Conservation (phyloP, 139 green algal genomes). For the Edaphochlamys debaryana region DNA sequence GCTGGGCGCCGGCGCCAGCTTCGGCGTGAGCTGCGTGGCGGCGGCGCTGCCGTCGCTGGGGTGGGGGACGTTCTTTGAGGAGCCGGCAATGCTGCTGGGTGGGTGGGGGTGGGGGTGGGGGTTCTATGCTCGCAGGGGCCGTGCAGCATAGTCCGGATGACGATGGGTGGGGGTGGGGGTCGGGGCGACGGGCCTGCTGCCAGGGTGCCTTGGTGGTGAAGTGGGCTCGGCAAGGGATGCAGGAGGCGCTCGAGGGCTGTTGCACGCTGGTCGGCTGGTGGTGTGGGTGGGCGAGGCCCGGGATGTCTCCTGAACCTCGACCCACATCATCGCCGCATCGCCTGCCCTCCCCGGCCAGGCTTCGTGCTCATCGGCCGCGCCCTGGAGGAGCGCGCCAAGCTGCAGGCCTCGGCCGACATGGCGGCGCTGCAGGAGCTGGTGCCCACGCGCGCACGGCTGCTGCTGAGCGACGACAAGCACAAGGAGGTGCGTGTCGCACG, state of each 20-base stretch:
- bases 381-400: slow-evolving; percentile 94
- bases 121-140: too few relatives aligned
- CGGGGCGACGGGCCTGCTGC: too few relatives aligned
- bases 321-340: background rate
- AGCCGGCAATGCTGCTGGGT: slow-evolving; percentile 98
- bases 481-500: slow-evolving; percentile 18
- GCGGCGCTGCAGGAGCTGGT: slow-evolving; percentile 88
- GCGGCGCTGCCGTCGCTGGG: slow-evolving; percentile 66
- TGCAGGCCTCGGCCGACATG: slow-evolving; percentile 86
- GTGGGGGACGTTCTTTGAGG: slow-evolving; percentile 98
- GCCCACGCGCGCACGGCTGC: slow-evolving; percentile 78
- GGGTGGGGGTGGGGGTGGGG: slow-evolving; percentile 42
- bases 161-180: background rate
- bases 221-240: too few relatives aligned
- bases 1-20: slow-evolving; percentile 87
- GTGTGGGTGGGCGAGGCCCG: too few relatives aligned
- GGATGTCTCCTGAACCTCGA: too few relatives aligned
- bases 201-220: too few relatives aligned
- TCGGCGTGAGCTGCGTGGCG: slow-evolving; percentile 86
- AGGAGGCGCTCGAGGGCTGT: too few relatives aligned
- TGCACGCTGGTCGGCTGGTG: too few relatives aligned
- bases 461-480: slow-evolving; percentile 62
- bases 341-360: slow-evolving; percentile 39
- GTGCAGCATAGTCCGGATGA: background rate
- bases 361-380: slow-evolving; percentile 90